Percentiles rank a stretch among this genome's conserved stretches.
Evolutionary conservation across 257 asterid species (phyloP).

Genomic region (Craterostigma plantagineum): DNA sequence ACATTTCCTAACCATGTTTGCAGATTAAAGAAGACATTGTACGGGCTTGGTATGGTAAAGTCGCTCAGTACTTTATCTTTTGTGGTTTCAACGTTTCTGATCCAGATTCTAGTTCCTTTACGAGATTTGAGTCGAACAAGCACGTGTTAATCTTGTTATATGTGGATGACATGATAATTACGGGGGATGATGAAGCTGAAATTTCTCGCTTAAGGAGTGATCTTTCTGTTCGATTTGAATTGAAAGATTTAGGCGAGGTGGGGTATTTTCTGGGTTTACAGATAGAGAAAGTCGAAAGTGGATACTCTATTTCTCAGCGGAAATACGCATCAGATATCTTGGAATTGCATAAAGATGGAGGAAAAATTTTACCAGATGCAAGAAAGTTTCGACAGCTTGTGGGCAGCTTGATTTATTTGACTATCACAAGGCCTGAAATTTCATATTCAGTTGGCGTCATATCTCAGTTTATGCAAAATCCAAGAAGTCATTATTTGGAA

Average conservation of each 20-base stretch:
- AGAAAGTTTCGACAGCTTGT: constrained; percentile 7
- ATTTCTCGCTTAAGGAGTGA: constrained; percentile 1
- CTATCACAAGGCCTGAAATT: constrained; percentile 5
- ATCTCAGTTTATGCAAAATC: constrained; percentile 7
- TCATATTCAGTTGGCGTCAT: no score
- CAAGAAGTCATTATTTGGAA: constrained; percentile 2
- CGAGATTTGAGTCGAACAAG: background rate
- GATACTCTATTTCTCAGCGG: no score
- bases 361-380: background rate
- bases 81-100: constrained; percentile 3
- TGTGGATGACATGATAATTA: constrained; percentile 15
- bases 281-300: constrained; percentile 1
- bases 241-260: constrained; percentile 7
- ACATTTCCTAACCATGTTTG: background rate
- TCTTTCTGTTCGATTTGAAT: constrained; percentile 7
- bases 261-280: constrained; percentile 10
- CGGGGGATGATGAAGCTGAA: constrained; percentile 2
- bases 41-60: constrained; percentile 1
- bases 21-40: background rate
- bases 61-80: constrained; percentile 1
- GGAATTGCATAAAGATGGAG: constrained; percentile 1
- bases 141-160: constrained; percentile 6
- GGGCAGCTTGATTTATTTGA: constrained; percentile 7
- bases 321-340: no score
- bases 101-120: constrained; percentile 7